phyloP scores from a whole-genome alignment of 1,284 basidiomycete genomes.

The Amylostereum areolatum region DNA sequence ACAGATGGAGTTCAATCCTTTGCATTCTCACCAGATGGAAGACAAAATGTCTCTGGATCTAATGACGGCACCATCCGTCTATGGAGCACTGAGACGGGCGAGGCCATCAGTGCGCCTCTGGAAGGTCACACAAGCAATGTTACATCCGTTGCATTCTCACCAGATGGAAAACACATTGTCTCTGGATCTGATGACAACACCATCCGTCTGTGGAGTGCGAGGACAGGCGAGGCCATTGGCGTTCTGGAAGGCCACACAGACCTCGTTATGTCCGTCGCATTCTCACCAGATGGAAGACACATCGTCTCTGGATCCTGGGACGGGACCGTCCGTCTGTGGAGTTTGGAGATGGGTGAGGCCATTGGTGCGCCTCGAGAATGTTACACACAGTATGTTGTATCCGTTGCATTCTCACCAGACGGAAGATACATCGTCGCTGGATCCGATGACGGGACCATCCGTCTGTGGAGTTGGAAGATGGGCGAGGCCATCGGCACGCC shows the following conservation, averaged over 20 bases:
- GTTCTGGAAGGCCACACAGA: conserved; percentile 11
- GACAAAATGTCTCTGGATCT: conserved; percentile 13
- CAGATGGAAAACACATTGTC: conserved; percentile 14
- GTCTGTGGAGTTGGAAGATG: background rate
- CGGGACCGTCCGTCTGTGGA: conserved; percentile 19
- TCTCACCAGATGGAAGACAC: conserved; percentile 14
- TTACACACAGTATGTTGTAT: conserved; percentile 11
- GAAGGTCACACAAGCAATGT: conserved; percentile 13
- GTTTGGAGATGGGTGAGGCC: conserved; percentile 6
- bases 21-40: conserved; percentile 15
- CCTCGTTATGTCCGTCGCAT: conserved; percentile 12
- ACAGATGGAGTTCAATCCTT: conserved; percentile 12
- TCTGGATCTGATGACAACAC: conserved; percentile 15
- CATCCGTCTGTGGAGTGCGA: conserved; percentile 14
- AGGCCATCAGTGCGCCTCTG: conserved; percentile 3
- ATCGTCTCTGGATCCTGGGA: conserved; percentile 19
- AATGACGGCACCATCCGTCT: conserved; percentile 16
- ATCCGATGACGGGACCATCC: conserved; percentile 6
- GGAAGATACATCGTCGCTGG: conserved; percentile 13
- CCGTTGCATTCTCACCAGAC: conserved; percentile 17
- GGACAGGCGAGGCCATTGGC: conserved; percentile 9
- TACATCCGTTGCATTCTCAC: conserved; percentile 16
- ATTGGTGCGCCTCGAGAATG: background rate
- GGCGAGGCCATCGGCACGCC: background rate
- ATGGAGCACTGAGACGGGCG: conserved; percentile 16